Base-by-base conservation (phyloP, 2,329 filamentous ascomycete species). In the Shiraia bambusicola region DNA sequence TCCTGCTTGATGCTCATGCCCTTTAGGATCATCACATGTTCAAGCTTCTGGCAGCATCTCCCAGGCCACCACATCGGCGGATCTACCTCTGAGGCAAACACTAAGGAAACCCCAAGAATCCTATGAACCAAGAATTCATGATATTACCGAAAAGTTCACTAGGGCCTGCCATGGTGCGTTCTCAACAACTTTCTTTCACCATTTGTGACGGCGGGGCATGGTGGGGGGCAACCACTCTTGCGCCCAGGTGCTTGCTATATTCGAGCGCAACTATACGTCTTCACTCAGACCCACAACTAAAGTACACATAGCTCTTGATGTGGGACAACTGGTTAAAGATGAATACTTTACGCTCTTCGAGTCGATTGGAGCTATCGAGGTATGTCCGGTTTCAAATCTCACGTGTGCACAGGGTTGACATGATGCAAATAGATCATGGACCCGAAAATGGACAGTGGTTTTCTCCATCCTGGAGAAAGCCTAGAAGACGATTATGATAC, bases 391-490 rank as follows among this genome's bases (percentile, higher is more conserved):
- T 19, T n/a, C 3, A 2, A 11, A 22, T 9, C 9, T 7, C 4
- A 19, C 26, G 3, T 6, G 22, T n/a, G 33, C 41, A 34, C 28
- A 29, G 9, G 16, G 37, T 9, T 10, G 8, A 14, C 28, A 17
- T 37, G 28, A 61, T 26, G 4, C 10, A 6, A 25, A 12, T 26
- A 98, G 93, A 95, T 98, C 58, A 96, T 96, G 88, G 93, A 98
- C 63, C 84, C 88, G 1, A 98, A 97, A 71, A 98, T 98, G 93
- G 93, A 98, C 69, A 96, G 89, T 63, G 93, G 93, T 19, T 90
- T 86, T 52, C 75, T 94, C 6, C 78, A 82, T 14, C 81, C 86
- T 6, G 87, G 84, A 22, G 88, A 95, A 60, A 82, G 83, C n/a
- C 79, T 92, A 25, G 88, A 95, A 45, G 86, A 92, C 50, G 79